phyloP scores from a whole-genome alignment of 2,329 filamentous ascomycete genomes.

The Sporothrix humicola region DNA sequence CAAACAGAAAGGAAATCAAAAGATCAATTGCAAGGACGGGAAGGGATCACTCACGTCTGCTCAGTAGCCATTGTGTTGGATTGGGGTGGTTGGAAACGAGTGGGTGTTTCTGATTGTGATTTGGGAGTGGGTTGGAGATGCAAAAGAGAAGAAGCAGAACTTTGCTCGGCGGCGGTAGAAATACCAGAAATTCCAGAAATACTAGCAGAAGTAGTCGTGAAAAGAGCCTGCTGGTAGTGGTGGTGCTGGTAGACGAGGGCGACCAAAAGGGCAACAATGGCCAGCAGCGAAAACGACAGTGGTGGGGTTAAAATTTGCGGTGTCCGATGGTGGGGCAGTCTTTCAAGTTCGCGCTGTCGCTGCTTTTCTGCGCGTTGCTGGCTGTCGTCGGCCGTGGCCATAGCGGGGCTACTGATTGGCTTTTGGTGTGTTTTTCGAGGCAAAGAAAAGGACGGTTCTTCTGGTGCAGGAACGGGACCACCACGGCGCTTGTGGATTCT shows the following conservation, averaged over 20 bases:
- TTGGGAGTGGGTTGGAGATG: conserved; percentile 43
- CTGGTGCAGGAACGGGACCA: background rate
- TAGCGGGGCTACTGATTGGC: conserved; percentile 18
- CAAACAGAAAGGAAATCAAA: background rate
- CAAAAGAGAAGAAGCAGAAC: conserved; percentile 27
- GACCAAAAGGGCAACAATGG: conserved; percentile 34
- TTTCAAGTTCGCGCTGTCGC: background rate
- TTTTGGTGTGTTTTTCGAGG: background rate
- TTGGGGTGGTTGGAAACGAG: conserved; percentile 36
- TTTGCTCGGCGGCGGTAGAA: conserved; percentile 30
- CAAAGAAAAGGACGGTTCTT: background rate
- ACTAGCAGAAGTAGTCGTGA: no score
- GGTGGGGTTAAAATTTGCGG: conserved; percentile 51
- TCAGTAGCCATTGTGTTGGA: conserved; percentile 72
- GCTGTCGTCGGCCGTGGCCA: background rate
- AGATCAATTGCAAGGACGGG: background rate
- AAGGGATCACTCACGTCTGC: conserved; percentile 75
- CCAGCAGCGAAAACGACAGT: conserved; percentile 44
- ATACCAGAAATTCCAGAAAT: no score
- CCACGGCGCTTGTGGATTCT: background rate
- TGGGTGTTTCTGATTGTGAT: conserved; percentile 39
- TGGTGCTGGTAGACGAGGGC: conserved; percentile 36
- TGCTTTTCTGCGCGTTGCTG: background rate
- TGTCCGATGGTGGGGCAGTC: conserved; percentile 35
- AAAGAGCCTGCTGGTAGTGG: conserved; percentile 27